Evolutionary conservation across 2,329 filamentous ascomycete species (phyloP), one percentile per base, ranked within the genome.

Genomic region (Ophiostoma montium): DNA sequence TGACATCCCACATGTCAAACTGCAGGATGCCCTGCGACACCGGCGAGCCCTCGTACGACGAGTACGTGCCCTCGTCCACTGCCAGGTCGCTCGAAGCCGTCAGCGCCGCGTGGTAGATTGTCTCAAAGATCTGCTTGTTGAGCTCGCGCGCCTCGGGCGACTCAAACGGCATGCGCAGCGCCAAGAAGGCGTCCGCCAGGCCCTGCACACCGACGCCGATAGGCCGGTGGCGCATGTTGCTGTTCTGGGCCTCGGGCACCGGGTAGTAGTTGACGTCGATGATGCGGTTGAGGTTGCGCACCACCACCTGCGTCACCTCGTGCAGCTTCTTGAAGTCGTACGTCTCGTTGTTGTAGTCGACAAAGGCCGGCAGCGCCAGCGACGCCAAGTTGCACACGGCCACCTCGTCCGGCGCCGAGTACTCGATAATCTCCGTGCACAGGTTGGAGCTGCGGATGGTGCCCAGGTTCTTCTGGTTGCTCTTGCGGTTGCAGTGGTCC

Each of bases 401-500:
- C 46, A 98, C 92, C 76, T 98, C 92, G 67, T 98, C 92, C 33
- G 92, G 90, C 33, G 92, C 87, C 56, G 76, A 94, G 74, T 95
- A 98, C 72, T 98, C 92, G 56, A 98, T 78, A 60, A 98, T 98
- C 70, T 98, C 92, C 46, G 90, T 96, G 80, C 92, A 98, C 45
- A 98, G 76, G 68, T 98, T 98, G 62, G 92, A 98, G 75, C 87
- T 95, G 67, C 88, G 88, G 60, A 98, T 98, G 54, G 89, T 95
- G 57, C 92, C 92, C 31, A 98, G 76, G 70, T 98, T 98, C 83
- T 98, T 96, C 74, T 98, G 92, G 78, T 98, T 98, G 76, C 89
- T 95, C 84, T 98, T 98, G 66, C 81, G 81, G 79, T 98, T 98
- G 80, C 85, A 90, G 62, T 82, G 78, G 69, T 98, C 92, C 76